Conservation (phyloP, 169 alveolate genomes). For the Cyclospora cayetanensis region DNA sequence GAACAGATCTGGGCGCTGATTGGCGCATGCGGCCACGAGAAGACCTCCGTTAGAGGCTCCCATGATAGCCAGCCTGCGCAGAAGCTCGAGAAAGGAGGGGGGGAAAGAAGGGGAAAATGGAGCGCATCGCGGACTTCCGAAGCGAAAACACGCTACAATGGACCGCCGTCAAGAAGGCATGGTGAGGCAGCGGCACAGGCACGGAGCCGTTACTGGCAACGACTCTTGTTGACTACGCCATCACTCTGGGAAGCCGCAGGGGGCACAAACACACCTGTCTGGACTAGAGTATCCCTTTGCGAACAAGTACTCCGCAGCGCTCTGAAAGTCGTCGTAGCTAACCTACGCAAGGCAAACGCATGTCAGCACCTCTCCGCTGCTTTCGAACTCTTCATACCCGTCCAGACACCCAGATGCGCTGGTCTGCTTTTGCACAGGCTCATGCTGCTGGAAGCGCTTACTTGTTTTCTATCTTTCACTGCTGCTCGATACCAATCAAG, state of each 20-base stretch:
- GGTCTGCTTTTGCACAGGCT: not conserved
- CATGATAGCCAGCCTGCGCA: constrained; percentile 64
- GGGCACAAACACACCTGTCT: not conserved
- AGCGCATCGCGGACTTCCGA: too few relatives aligned
- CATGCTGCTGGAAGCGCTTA: not conserved
- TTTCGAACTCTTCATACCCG: too few relatives aligned
- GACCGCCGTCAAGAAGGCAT: too few relatives aligned
- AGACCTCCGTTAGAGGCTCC: constrained; percentile 72
- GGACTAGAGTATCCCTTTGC: constrained; percentile 18
- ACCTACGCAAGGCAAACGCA: not conserved
- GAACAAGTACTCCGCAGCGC: constrained; percentile 57
- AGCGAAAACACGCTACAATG: too few relatives aligned
- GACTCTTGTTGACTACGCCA: too few relatives aligned
- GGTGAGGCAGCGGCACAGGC: too few relatives aligned
- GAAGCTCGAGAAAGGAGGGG: too few relatives aligned
- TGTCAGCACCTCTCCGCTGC: not conserved
- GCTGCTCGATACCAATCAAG: constrained; percentile 52
- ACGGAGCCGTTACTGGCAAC: too few relatives aligned
- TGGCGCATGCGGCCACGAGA: constrained; percentile 68
- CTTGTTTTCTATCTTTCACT: constrained; percentile 37
- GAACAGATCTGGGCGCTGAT: constrained; percentile 69
- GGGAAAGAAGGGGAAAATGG: too few relatives aligned
- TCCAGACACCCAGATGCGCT: not conserved
- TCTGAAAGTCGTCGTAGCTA: constrained; percentile 66
- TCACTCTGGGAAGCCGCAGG: not conserved